Evolutionary conservation across 345 rosid species (phyloP).

Genomic region (Gossypium australe): DNA sequence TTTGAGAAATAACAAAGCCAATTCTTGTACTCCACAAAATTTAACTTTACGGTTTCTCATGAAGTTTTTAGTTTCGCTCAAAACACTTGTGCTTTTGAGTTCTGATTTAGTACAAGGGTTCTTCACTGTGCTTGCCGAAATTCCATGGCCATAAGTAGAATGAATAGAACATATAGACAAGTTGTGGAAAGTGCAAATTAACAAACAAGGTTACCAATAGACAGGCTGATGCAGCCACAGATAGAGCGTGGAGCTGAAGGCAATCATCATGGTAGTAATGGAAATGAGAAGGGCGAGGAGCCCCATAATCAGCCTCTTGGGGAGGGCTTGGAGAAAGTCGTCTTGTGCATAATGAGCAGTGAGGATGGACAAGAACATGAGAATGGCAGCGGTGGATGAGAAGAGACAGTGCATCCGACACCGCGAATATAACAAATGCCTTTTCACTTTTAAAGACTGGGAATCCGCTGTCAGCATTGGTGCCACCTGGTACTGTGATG

Average conservation of each 20-base stretch:
- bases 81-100: not conserved
- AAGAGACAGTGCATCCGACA: constrained; percentile 23
- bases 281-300: constrained; percentile 14
- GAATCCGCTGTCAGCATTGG: not conserved
- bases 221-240: constrained; percentile 11
- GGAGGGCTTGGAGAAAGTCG: constrained; percentile 26
- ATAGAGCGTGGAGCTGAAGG: constrained; percentile 3
- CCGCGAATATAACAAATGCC: constrained; percentile 13
- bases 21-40: not conserved
- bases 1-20: not conserved
- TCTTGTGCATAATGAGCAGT: constrained; percentile 17
- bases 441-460: constrained; percentile 5
- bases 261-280: constrained; percentile 23
- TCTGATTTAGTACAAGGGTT: not conserved
- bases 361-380: constrained; percentile 28
- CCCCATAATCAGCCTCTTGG: constrained; percentile 17
- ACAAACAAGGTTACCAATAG: constrained; percentile 15
- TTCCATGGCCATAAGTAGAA: not conserved
- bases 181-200: constrained; percentile 15
- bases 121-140: not conserved
- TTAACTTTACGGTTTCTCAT: not conserved
- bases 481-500: constrained; percentile 27
- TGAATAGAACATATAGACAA: constrained; percentile 8
- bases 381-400: constrained; percentile 17
- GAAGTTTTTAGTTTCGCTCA: not conserved